Evolutionary conservation across 306 rosid genomes (phyloP).

Genomic region (Medicago truncatula): MtrunA17r5.0-ANR NC_053042.1:11266501-11267000

Average conservation of each 20-base stretch:
- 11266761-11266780: neutral
- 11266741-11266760: neutral
- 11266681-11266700: neutral
- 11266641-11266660: neutral
- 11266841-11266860: neutral
- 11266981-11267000: neutral
- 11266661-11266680: neutral
- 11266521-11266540: neutral
- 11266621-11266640: too few relatives aligned
- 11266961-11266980: neutral
- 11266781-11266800: neutral
- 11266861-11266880: too few relatives aligned
- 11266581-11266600: neutral
- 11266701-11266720: neutral
- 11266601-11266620: neutral
- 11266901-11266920: neutral
- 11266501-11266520: neutral
- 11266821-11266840: neutral
- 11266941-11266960: neutral
- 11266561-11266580: neutral
- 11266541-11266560: neutral
- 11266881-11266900: too few relatives aligned
- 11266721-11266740: neutral
- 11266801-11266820: neutral
- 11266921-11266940: neutral